Percentiles rank a stretch among this genome's conserved stretches.
Evolutionary conservation across 2,329 filamentous ascomycete species (phyloP).

Genomic region (Trichoderma guizhouense): DNA sequence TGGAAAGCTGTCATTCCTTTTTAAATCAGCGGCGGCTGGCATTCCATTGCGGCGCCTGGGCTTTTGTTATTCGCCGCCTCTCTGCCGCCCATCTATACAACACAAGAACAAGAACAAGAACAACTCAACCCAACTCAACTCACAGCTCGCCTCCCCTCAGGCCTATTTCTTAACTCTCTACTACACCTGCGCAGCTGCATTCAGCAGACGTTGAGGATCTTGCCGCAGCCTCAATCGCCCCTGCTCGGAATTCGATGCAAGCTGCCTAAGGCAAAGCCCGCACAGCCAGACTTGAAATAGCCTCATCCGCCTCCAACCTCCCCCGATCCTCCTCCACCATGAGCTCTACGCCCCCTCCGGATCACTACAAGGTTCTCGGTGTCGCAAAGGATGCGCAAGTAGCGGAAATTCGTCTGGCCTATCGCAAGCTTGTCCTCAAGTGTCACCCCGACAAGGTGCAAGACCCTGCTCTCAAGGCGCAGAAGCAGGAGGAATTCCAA

Average conservation of each 20-base stretch:
- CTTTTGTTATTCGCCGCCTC: constrained; percentile 5
- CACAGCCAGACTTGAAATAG: constrained; percentile 6
- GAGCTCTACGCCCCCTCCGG: constrained; percentile 52
- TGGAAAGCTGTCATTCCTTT: constrained; percentile 17
- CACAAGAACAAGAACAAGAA: not conserved
- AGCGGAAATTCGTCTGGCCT: constrained; percentile 70
- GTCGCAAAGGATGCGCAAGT: constrained; percentile 68
- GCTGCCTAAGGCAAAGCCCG: not conserved
- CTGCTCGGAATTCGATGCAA: constrained; percentile 17
- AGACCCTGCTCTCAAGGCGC: constrained; percentile 69
- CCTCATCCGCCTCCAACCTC: constrained; percentile 3
- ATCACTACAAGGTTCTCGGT: constrained; percentile 78
- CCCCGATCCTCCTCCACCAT: constrained; percentile 32
- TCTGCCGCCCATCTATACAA: not conserved
- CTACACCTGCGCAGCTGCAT: not conserved
- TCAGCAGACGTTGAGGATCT: not conserved
- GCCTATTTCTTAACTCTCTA: not conserved
- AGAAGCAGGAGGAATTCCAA: constrained; percentile 86
- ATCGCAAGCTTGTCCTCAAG: constrained; percentile 82
- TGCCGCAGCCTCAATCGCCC: not conserved
- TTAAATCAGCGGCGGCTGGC: constrained; percentile 11
- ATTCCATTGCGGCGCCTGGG: constrained; percentile 5
- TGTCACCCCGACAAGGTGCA: constrained; percentile 91
- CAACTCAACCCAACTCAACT: not conserved
- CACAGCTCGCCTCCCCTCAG: not conserved